Conservation (phyloP, 345 rosid species). For the Brassica juncea region DNA sequence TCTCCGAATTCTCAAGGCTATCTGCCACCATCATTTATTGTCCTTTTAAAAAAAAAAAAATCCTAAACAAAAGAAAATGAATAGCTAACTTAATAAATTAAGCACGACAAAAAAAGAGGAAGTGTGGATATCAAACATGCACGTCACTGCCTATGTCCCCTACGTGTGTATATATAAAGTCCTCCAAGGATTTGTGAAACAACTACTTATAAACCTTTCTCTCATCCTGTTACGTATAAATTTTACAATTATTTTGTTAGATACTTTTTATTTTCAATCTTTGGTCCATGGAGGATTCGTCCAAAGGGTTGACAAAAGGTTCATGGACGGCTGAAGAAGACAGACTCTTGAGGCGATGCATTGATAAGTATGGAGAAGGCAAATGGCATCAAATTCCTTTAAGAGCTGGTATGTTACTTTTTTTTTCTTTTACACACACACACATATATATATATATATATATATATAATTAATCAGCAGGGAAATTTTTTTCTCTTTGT, state of each 20-base stretch:
- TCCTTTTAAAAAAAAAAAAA: too few relatives aligned
- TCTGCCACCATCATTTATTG: too few relatives aligned
- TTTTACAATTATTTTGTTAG: background rate
- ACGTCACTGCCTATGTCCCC: background rate
- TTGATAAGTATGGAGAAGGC: background rate
- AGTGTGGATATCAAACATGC: background rate
- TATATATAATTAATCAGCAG: background rate
- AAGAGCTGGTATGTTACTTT: background rate
- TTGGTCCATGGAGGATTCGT: background rate
- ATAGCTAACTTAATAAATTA: too few relatives aligned
- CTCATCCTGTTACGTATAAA: background rate
- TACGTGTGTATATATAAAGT: background rate
- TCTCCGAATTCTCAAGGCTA: too few relatives aligned
- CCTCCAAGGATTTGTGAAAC: background rate
- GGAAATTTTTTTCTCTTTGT: background rate
- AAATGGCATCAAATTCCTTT: background rate
- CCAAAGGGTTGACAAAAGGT: background rate
- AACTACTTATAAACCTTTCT: background rate
- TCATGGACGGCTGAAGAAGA: background rate
- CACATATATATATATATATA: background rate
- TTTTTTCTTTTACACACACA: background rate
- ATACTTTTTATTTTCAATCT: background rate
- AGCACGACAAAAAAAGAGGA: background rate
- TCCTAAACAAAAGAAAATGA: too few relatives aligned
- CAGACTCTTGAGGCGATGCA: background rate